Base-by-base conservation (phyloP, 768 basidiomycete genomes). In the Calocera cornea region DNA sequence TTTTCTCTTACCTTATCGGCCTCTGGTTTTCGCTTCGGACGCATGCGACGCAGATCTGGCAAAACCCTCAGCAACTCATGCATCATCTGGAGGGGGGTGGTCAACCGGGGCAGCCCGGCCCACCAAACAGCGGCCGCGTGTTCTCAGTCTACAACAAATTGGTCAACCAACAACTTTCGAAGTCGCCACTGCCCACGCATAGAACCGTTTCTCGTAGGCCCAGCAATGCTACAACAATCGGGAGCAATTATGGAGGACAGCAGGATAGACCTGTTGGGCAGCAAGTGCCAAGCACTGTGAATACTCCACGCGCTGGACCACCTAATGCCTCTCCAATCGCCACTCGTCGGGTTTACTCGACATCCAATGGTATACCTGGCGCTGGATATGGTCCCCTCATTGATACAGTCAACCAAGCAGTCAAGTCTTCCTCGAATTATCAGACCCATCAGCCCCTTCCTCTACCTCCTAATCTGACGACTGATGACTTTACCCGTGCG, bases 1-100 rank as follows among this genome's bases (percentile, higher is more conserved):
- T 97, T 34, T 84, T 99, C 94, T 97, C 97, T 0, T 99, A 99
- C 76, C 84, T 97, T 54, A 85, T 98, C 68, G 97, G 97, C 38
- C 81, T 98, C 0, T 98, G 97, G 97, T 99, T 99, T 80, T 97
- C 97, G 41, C 85, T 99, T 19, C 88, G 92, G 60, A 99, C 97
- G 1, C 97, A 99, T 75, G 97, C 97, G 7, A 87, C 89, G 16
- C 97, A 98, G 75, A 99, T 99, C 72, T 99, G 97, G 97, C 94
- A 98, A 75, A 97, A 98, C 74, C 95, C 95, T 1, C 93, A 89
- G 69, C 88, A 86, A 63, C 80, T 94, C 1, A 77, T 93, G 65
- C 85, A 91, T 27, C 79, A 84, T 1, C 76, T 84, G 65, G 90
- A 91, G 49, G 73, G 87, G 19, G 80, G 84, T 3, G 75, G 79